Percentiles rank a stretch among this genome's conserved stretches.
Evolutionary conservation across 1,284 basidiomycete species (phyloP).

Genomic region (Malassezia caprae): DNA sequence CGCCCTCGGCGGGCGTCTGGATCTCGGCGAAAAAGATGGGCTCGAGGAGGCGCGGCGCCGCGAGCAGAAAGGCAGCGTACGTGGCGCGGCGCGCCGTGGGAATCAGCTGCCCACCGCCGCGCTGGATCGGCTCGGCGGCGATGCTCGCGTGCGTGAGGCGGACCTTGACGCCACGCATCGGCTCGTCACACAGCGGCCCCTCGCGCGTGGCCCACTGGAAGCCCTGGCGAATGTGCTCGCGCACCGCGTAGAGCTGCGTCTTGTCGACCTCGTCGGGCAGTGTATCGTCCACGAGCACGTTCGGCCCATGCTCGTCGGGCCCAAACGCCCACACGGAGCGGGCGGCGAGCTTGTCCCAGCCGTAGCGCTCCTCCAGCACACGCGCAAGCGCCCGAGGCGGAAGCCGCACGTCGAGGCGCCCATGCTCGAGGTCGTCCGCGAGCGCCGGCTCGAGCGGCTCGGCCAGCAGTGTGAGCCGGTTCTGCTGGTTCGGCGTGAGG

Average conservation of each 20-base stretch:
- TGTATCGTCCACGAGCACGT: constrained; percentile 89
- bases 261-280: constrained; percentile 92
- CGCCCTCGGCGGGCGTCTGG: constrained; percentile 93
- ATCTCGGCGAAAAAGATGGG: constrained; percentile 98
- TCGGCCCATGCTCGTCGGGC: constrained; percentile 77
- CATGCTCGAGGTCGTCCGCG: constrained; percentile 44
- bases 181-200: constrained; percentile 94
- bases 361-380: constrained; percentile 59
- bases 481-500: constrained; percentile 92
- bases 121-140: constrained; percentile 88
- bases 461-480: constrained; percentile 43
- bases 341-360: constrained; percentile 94
- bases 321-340: constrained; percentile 99
- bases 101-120: constrained; percentile 95
- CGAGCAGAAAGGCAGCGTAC: constrained; percentile 96
- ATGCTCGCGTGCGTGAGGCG: constrained; percentile 80
- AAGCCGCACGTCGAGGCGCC: constrained; percentile 28
- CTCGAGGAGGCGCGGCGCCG: constrained; percentile 58
- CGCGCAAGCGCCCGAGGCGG: constrained; percentile 39
- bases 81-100: constrained; percentile 93
- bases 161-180: constrained; percentile 98
- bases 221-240: constrained; percentile 92
- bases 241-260: constrained; percentile 74
- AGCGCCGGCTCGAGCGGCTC: constrained; percentile 46
- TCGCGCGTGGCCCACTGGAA: constrained; percentile 99